Evolutionary conservation across 2,329 filamentous ascomycete species (phyloP).

Genomic region (Orbilia oligospora): DNA sequence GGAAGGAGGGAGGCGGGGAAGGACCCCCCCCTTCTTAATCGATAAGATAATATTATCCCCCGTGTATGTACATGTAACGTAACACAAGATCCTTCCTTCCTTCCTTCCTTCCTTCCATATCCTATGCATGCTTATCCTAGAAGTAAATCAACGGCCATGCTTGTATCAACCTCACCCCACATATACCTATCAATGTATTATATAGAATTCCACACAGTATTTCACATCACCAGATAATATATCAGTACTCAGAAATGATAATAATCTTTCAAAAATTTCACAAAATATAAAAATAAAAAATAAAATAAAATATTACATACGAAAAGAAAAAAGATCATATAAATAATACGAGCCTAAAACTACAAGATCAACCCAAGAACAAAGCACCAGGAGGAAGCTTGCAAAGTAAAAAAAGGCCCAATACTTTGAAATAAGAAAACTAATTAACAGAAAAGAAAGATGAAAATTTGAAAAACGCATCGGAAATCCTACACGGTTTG

Average conservation of each 20-base stretch:
- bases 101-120: background rate
- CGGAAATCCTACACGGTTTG: conserved; percentile 11
- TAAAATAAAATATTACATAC: conserved; percentile 54
- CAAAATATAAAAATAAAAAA: too few species aligned
- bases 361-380: conserved; percentile 13
- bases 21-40: too few species aligned
- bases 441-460: background rate
- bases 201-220: too few species aligned
- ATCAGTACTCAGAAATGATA: background rate
- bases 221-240: background rate
- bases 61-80: background rate
- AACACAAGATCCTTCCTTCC: background rate
- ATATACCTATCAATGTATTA: background rate
- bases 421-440: background rate
- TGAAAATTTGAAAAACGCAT: conserved; percentile 29
- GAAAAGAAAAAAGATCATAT: conserved; percentile 36
- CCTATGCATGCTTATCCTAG: background rate
- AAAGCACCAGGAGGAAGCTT: conserved; percentile 1
- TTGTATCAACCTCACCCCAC: background rate
- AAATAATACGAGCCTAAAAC: conserved; percentile 20
- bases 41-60: background rate
- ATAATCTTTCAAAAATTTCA: conserved; percentile 4
- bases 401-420: background rate
- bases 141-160: too few species aligned
- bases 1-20: too few species aligned